phyloP scores from a whole-genome alignment of 2,329 filamentous ascomycete species.

The Diplodia sapinea region DNA sequence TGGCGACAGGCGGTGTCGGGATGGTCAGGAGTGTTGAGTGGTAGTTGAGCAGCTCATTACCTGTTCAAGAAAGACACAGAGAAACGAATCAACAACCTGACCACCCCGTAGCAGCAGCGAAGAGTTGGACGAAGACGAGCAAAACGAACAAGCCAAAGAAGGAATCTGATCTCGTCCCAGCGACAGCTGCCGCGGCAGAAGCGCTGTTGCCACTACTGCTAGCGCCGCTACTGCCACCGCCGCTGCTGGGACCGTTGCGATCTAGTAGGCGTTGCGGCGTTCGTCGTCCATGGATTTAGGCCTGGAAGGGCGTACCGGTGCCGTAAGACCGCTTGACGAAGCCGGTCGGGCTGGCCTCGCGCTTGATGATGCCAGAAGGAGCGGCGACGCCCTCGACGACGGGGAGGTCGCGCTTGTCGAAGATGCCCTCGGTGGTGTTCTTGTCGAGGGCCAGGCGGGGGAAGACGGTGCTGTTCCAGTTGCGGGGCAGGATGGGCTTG shows the following conservation, averaged over 20 bases:
- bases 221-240: background rate
- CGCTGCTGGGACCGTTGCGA: background rate
- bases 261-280: background rate
- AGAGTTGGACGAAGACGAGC: conserved; percentile 12
- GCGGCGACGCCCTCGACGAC: conserved; percentile 10
- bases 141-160: conserved; percentile 21
- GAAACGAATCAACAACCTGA: conserved; percentile 6
- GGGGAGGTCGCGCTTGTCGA: conserved; percentile 23
- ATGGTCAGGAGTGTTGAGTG: conserved; percentile 16
- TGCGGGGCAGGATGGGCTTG: conserved; percentile 12
- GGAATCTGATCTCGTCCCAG: conserved; percentile 2
- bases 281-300: conserved; percentile 8
- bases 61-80: background rate
- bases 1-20: background rate
- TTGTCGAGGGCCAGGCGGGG: conserved; percentile 14
- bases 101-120: background rate
- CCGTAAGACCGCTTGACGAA: conserved; percentile 25
- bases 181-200: background rate
- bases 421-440: conserved; percentile 26
- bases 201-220: background rate
- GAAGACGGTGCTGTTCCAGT: conserved; percentile 3
- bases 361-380: conserved; percentile 19
- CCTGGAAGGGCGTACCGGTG: conserved; percentile 28
- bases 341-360: conserved; percentile 22
- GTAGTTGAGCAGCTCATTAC: background rate